Evolutionary conservation across 176 grass and related monocot genomes (phyloP).

Genomic region (Chrysopogon serrulatus): DNA sequence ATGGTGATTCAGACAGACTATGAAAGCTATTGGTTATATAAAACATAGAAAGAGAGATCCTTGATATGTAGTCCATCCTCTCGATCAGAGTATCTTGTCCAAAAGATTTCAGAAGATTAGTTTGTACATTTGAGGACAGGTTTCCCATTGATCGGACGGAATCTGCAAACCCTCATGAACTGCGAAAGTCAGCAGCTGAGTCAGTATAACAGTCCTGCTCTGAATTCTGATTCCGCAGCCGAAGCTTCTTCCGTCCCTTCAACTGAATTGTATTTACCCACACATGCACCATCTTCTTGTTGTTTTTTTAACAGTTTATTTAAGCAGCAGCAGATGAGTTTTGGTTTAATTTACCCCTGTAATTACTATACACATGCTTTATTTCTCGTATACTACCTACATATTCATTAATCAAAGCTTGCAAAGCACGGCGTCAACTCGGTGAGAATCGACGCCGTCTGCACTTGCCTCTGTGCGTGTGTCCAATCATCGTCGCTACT

Average conservation of each 20-base stretch:
- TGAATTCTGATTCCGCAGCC: neutral
- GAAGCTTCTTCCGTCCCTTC: neutral
- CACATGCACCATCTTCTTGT: neutral
- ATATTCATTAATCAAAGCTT: too few relatives aligned
- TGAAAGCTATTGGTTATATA: neutral
- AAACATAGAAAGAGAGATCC: neutral
- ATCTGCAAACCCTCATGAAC: neutral
- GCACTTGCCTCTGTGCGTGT: neutral
- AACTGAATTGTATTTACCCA: neutral
- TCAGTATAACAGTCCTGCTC: neutral
- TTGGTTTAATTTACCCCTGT: too few relatives aligned
- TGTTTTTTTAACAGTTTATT: too few relatives aligned
- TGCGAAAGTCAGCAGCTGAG: neutral
- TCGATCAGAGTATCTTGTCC: neutral
- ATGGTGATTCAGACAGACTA: neutral
- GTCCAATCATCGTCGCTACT: neutral
- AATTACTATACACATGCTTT: neutral
- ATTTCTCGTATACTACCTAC: too few relatives aligned
- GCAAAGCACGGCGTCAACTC: neutral
- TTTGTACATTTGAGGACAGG: neutral
- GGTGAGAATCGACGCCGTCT: conserved; percentile 26
- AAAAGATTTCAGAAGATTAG: neutral
- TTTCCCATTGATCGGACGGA: neutral
- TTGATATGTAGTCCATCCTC: neutral
- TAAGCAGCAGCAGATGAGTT: too few relatives aligned